These are phyloP conservation scores for Inga laurina DNA, from an alignment of 306 rosid genomes.

Conservation along the genomic window DNA sequence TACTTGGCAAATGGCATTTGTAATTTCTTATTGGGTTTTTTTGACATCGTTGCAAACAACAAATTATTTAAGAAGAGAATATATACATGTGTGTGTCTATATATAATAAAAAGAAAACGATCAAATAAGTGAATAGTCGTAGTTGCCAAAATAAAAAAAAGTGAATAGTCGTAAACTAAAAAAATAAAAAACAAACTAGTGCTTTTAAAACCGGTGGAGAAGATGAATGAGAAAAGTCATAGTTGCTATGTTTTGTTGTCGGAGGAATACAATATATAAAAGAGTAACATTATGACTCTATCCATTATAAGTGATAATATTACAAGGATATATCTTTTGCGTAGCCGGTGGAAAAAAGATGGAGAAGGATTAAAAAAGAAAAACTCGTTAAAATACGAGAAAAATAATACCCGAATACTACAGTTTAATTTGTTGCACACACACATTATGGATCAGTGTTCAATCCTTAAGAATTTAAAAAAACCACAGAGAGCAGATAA, in stretches of 20 bases:
- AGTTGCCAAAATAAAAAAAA: too few relatives aligned
- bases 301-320: too few relatives aligned
- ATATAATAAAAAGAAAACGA: not conserved
- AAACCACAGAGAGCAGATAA: not conserved
- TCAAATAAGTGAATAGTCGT: not conserved
- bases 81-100: not conserved
- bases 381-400: not conserved
- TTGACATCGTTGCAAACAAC: not conserved
- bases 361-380: not conserved
- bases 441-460: not conserved
- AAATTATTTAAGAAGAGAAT: not conserved
- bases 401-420: not conserved
- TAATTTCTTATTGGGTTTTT: not conserved
- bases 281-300: not conserved
- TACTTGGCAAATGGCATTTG: not conserved
- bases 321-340: not conserved
- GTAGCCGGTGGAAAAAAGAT: not conserved
- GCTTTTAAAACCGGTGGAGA: not conserved
- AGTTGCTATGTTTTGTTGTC: not conserved
- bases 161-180: not conserved
- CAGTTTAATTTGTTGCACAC: not conserved
- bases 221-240: not conserved
- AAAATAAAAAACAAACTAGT: not conserved
- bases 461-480: not conserved
- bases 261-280: not conserved